Base-by-base conservation (phyloP, 495 filamentous ascomycete genomes). In the Hyaloscypha bicolor region DNA sequence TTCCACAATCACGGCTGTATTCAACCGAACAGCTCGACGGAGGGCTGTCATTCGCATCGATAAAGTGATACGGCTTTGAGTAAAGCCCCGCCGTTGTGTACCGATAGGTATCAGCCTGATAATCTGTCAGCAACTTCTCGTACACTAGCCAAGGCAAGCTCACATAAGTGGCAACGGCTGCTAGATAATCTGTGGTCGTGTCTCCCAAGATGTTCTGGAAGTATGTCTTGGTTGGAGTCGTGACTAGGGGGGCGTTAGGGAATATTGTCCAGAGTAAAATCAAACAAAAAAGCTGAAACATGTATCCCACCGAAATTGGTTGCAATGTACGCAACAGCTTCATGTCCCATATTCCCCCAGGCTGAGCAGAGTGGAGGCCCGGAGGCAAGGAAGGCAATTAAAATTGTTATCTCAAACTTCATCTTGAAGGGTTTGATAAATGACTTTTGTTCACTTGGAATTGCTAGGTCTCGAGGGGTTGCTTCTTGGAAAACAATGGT, bases 41-140 rank as follows among this genome's bases (percentile, higher is more conserved):
- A 42, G 89, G 89, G 55, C 78, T 76, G 69, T 92, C 89, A 55
- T 86, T 75, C 6, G 87, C 88, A 76, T 92, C 87, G 71, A 90
- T 87, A 71, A 79, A 89, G 74, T 90, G 88, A 63, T 78, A 84
- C 0, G 82, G 76, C 9, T 78, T 75, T 31, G 82, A 85, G 78
- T 81, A 90, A 32, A 65, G 74, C 11, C 87, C 87, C 6, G 78
- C 87, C 0, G 74, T 68, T 33, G 84, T 86, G 45, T 79, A 78
- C 29, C 86, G 79, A 70, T 85, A 90, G 4, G 67, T 51, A 60
- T 87, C 84, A 19, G 76, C 70, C 69, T 68, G 6, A 9, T 4
- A 14, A 5, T 29, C 6, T 29, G 45, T 64, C 19, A 55, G 48
- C 0, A 6, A 6, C 30, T 16, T n/a, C 19, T 56, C 8, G 35